phyloP scores from a whole-genome alignment of 1,284 basidiomycete genomes.

The Wallemia hederae region DNA sequence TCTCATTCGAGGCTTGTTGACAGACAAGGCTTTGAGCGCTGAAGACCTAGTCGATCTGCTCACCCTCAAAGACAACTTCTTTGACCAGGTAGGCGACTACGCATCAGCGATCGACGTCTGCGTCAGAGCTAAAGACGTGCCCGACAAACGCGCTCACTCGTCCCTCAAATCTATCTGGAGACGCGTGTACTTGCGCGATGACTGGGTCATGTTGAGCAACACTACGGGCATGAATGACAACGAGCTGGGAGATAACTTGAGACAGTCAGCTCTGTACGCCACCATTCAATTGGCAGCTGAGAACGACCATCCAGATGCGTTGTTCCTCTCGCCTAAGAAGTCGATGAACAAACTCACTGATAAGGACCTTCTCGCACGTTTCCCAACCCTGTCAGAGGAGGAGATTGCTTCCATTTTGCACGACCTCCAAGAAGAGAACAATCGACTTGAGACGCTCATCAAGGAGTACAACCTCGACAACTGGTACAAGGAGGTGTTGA shows the following conservation, averaged over 20 bases:
- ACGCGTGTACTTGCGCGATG: constrained; percentile 12
- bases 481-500: neutral
- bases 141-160: constrained; percentile 4
- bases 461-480: neutral
- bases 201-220: constrained; percentile 23
- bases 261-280: constrained; percentile 34
- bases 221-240: constrained; percentile 38
- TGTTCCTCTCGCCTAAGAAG: neutral
- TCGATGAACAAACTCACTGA: neutral
- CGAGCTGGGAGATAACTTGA: constrained; percentile 33
- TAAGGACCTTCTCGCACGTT: neutral
- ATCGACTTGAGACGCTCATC: neutral
- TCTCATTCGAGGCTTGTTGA: constrained; percentile 5
- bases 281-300: constrained; percentile 20
- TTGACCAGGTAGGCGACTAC: constrained; percentile 16
- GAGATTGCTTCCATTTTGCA: neutral
- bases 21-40: constrained; percentile 15
- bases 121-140: constrained; percentile 12
- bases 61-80: constrained; percentile 20
- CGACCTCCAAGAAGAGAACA: neutral
- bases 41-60: constrained; percentile 24
- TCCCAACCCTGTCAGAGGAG: neutral
- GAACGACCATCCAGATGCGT: neutral
- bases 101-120: constrained; percentile 20
- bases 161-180: constrained; percentile 11